These are phyloP conservation scores for Fusarium sulawesiense DNA, from an alignment of 2,329 filamentous ascomycete species.

Conservation along the genomic window DNA sequence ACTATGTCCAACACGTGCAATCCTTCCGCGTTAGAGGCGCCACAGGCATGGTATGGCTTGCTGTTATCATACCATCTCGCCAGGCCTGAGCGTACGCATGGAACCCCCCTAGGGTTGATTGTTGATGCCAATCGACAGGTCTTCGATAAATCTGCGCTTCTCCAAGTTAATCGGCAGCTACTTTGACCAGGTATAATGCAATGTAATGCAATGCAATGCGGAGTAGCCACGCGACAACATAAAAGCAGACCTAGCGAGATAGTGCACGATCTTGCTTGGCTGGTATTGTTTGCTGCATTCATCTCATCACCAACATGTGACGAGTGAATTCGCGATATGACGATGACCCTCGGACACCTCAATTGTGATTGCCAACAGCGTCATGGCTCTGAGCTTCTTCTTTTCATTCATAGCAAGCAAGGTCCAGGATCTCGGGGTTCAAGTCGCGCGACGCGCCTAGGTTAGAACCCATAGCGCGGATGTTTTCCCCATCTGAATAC, in stretches of 20 bases:
- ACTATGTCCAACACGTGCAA: constrained; percentile 34
- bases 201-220: neutral
- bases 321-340: constrained; percentile 1
- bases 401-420: constrained; percentile 19
- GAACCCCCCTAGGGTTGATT: neutral
- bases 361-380: constrained; percentile 19
- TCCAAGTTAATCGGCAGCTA: neutral
- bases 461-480: constrained; percentile 19
- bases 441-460: constrained; percentile 25
- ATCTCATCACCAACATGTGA: constrained; percentile 24
- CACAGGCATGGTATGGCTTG: constrained; percentile 10
- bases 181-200: neutral
- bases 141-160: neutral
- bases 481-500: constrained; percentile 24
- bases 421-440: constrained; percentile 33
- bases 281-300: constrained; percentile 17
- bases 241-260: neutral
- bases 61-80: constrained; percentile 12
- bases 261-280: constrained; percentile 9
- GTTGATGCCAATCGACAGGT: neutral
- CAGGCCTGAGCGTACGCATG: constrained; percentile 24
- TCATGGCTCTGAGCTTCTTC: constrained; percentile 5
- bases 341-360: constrained; percentile 5
- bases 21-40: constrained; percentile 5
- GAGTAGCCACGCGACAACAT: constrained; percentile 8